Percentiles rank a stretch among this genome's conserved stretches.
phyloP scores from a whole-genome alignment of 345 rosid genomes.

The Salix dunnii region DNA sequence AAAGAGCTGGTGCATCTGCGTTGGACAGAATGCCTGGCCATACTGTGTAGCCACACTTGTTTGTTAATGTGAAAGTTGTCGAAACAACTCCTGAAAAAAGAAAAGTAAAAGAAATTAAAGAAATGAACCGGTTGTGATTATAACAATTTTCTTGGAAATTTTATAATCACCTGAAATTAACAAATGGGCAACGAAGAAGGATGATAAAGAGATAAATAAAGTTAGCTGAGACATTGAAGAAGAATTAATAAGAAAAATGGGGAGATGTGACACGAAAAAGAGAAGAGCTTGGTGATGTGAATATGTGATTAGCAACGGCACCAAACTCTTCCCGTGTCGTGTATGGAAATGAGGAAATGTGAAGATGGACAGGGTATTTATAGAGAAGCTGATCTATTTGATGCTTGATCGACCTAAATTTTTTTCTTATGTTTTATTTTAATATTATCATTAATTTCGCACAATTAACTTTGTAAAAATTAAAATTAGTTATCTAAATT shows the following conservation, averaged over 20 bases:
- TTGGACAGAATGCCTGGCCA: conserved; percentile 89
- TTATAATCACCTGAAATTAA: conserved; percentile 32
- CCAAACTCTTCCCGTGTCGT: conserved; percentile 16
- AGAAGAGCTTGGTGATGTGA: background rate
- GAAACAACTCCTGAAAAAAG: conserved; percentile 38
- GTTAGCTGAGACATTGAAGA: conserved; percentile 36
- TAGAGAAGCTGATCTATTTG: background rate
- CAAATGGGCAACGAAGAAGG: conserved; percentile 9
- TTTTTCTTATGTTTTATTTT: too few relatives aligned
- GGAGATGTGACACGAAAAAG: conserved; percentile 2
- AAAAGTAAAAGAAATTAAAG: background rate
- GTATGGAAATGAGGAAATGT: background rate
- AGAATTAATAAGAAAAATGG: background rate
- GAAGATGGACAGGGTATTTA: conserved; percentile 15
- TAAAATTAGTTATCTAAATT: too few relatives aligned
- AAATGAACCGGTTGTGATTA: background rate
- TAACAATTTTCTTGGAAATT: too few relatives aligned
- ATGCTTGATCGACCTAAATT: too few relatives aligned
- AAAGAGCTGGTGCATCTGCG: conserved; percentile 62
- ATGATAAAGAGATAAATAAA: conserved; percentile 21
- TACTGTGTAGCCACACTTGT: conserved; percentile 70
- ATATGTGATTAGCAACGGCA: too few relatives aligned
- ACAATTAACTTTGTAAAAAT: too few relatives aligned
- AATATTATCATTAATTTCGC: too few relatives aligned
- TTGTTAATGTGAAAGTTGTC: conserved; percentile 57